phyloP scores from a whole-genome alignment of 805 yeast species.

The Pichia phayaonensis region DNA sequence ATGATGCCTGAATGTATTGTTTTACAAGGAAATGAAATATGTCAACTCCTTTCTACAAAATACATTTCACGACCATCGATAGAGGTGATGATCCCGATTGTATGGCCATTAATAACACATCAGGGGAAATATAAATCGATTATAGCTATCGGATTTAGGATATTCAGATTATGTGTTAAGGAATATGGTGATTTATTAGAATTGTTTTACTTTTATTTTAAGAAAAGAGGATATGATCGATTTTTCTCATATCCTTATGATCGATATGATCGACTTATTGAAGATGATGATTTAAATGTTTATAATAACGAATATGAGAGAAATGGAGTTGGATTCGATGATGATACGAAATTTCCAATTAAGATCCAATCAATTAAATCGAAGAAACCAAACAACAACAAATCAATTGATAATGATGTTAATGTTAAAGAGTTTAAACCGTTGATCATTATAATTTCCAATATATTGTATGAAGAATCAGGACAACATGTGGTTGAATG shows the following conservation, averaged over 20 bases:
- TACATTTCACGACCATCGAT: background rate
- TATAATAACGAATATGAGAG: background rate
- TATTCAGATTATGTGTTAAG: constrained; percentile 6
- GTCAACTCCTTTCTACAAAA: background rate
- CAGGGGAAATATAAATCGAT: constrained; percentile 1
- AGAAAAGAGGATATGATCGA: constrained; percentile 2
- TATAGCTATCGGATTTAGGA: constrained; percentile 6
- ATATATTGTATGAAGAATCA: background rate
- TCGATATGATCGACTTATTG: background rate
- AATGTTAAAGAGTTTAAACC: background rate
- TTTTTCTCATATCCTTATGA: constrained; percentile 2
- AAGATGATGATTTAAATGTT: background rate
- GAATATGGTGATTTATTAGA: background rate
- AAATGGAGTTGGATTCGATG: background rate
- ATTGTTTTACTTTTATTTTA: constrained; percentile 2
- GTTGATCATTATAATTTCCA: background rate
- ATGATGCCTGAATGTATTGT: background rate
- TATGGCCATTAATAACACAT: constrained; percentile 9
- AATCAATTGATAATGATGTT: background rate
- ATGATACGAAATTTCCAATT: background rate
- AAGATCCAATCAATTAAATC: background rate
- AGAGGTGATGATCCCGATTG: background rate
- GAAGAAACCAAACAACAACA: background rate
- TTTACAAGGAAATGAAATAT: constrained; percentile 1
- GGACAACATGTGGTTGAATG: constrained; percentile 8